A percentile compares a stretch with the other conserved stretches of the same genome.
phyloP scores from a whole-genome alignment of 169 alveolate genomes.

The Cryptosporidium sp. region DNA sequence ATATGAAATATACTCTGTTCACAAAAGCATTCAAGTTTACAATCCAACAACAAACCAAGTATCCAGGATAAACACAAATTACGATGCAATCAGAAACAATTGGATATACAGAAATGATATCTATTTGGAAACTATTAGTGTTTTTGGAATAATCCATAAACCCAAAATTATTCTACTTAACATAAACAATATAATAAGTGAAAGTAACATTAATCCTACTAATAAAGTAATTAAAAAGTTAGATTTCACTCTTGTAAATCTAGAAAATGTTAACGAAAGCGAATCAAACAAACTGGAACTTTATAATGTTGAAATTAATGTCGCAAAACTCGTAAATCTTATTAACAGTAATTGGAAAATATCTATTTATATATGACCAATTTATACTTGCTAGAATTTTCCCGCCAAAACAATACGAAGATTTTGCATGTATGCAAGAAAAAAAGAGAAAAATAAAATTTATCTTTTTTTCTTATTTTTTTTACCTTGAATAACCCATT shows the following conservation, averaged over 20 bases:
- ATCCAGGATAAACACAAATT: neutral
- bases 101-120: constrained; percentile 56
- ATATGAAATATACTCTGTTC: constrained; percentile 13
- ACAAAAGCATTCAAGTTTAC: constrained; percentile 7
- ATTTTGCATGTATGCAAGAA: constrained; percentile 14
- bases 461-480: constrained; percentile 50
- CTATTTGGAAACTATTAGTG: constrained; percentile 17
- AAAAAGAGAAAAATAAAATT: neutral
- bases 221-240: constrained; percentile 11
- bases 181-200: constrained; percentile 17
- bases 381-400: neutral
- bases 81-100: constrained; percentile 26
- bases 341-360: constrained; percentile 47
- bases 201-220: neutral
- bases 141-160: constrained; percentile 42
- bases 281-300: neutral
- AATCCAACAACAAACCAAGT: constrained; percentile 24
- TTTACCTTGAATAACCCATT: constrained; percentile 39
- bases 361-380: constrained; percentile 21
- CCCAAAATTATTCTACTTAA: constrained; percentile 23
- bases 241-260: constrained; percentile 4
- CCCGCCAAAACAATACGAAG: neutral
- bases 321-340: constrained; percentile 21
- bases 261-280: neutral
- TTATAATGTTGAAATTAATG: constrained; percentile 10